phyloP scores from a whole-genome alignment of 2,329 filamentous ascomycete species.

The Fusarium udum region DNA sequence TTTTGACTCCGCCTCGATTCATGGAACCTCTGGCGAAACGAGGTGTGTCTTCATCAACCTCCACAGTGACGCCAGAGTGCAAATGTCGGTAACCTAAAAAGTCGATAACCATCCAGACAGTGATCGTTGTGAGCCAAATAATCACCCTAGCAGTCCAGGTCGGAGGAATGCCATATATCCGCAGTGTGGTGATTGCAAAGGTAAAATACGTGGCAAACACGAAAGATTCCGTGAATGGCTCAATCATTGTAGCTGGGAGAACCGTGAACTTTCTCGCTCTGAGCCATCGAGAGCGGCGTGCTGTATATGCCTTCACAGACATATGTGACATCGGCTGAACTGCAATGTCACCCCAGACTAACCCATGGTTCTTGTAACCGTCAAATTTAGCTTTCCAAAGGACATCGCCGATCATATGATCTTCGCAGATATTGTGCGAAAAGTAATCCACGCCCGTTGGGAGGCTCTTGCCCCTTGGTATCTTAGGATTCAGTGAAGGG shows the following conservation, averaged over 20 bases:
- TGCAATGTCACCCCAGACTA: slow-evolving; percentile 86
- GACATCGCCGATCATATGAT: slow-evolving; percentile 92
- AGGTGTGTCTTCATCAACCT: slow-evolving; percentile 77
- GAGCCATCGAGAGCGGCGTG: slow-evolving; percentile 87
- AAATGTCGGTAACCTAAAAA: slow-evolving; percentile 77
- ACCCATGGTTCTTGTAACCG: slow-evolving; percentile 79
- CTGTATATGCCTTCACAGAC: slow-evolving; percentile 79
- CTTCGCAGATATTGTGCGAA: slow-evolving; percentile 95
- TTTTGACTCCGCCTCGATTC: slow-evolving; percentile 50
- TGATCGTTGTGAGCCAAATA: slow-evolving; percentile 73
- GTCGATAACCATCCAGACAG: slow-evolving; percentile 79
- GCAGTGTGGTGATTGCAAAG: slow-evolving; percentile 76
- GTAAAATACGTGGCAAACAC: slow-evolving; percentile 84
- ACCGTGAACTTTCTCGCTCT: slow-evolving; percentile 96
- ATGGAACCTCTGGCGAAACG: slow-evolving; percentile 69
- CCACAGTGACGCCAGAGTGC: slow-evolving; percentile 76
- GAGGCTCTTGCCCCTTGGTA: slow-evolving; percentile 53
- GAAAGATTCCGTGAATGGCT: slow-evolving; percentile 90
- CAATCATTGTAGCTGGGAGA: slow-evolving; percentile 84
- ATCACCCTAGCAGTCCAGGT: slow-evolving; percentile 74
- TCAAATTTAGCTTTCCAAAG: slow-evolving; percentile 79
- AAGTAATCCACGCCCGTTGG: slow-evolving; percentile 87
- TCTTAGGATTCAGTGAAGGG: slow-evolving; percentile 55
- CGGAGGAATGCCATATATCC: slow-evolving; percentile 61
- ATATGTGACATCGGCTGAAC: slow-evolving; percentile 90